Evolutionary conservation across 805 yeast genomes (phyloP).

Genomic region (Maudiozyma serrabonitensis): DNA sequence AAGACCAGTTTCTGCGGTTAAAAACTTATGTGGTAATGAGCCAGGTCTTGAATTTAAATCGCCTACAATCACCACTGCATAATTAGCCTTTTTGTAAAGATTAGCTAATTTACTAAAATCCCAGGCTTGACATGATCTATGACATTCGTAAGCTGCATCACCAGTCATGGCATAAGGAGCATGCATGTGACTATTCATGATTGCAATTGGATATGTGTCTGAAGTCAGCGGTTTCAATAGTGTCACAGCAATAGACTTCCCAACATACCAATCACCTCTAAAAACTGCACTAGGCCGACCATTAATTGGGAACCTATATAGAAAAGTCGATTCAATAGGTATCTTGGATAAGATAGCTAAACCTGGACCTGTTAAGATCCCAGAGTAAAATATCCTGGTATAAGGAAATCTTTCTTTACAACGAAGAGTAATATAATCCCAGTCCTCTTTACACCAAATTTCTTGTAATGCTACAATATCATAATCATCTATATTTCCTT

Average conservation of each 20-base stretch:
- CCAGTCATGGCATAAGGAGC: slow-evolving; percentile 84
- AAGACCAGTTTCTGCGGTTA: slow-evolving; percentile 59
- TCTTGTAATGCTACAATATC: slow-evolving; percentile 93
- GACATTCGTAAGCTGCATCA: slow-evolving; percentile 83
- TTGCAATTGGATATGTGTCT: slow-evolving; percentile 51
- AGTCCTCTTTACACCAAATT: slow-evolving; percentile 82
- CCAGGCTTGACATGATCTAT: slow-evolving; percentile 95
- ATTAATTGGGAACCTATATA: slow-evolving; percentile 81
- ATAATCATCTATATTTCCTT: slow-evolving; percentile 33
- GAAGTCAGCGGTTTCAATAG: slow-evolving; percentile 43
- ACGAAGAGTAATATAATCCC: slow-evolving; percentile 47
- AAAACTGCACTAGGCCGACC: slow-evolving; percentile 90
- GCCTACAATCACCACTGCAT: slow-evolving; percentile 82
- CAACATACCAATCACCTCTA: slow-evolving; percentile 97
- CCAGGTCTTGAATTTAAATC: slow-evolving; percentile 88
- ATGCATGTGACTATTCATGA: slow-evolving; percentile 91
- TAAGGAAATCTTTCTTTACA: slow-evolving; percentile 48
- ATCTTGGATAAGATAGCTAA: slow-evolving; percentile 72
- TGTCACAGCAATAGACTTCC: slow-evolving; percentile 77
- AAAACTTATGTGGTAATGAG: slow-evolving; percentile 66
- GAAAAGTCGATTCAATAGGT: slow-evolving; percentile 70
- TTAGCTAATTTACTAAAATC: slow-evolving; percentile 65
- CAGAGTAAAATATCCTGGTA: slow-evolving; percentile 64
- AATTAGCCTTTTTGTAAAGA: slow-evolving; percentile 59
- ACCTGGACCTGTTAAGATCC: slow-evolving; percentile 90